Conservation (phyloP, 2,329 filamentous ascomycete species). For the Hymenoscyphus linearis region DNA sequence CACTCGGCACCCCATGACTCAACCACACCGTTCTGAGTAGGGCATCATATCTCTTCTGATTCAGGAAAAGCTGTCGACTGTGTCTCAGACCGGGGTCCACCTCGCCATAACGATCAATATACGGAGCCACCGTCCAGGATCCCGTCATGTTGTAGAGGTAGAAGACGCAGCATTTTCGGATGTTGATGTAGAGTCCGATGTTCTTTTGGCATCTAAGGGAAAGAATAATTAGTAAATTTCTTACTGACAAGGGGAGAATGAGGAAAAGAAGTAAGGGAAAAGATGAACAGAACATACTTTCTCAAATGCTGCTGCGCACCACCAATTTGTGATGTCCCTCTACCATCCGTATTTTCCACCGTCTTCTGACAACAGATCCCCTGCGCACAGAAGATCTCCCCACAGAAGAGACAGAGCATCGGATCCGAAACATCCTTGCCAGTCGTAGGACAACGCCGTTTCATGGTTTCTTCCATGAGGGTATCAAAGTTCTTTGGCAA, state of each 20-base stretch:
- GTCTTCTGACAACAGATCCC: conserved; percentile 81
- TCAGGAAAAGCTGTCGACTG: conserved; percentile 83
- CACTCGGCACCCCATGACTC: conserved; percentile 77
- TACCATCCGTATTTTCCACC: conserved; percentile 32
- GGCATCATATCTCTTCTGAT: conserved; percentile 89
- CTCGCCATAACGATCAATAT: conserved; percentile 94
- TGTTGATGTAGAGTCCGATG: conserved; percentile 92
- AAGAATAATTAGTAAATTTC: conserved; percentile 24
- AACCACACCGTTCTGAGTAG: conserved; percentile 83
- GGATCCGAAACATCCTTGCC: conserved; percentile 90
- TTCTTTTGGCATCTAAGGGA: conserved; percentile 71
- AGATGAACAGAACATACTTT: conserved; percentile 54
- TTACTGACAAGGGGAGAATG: conserved; percentile 8
- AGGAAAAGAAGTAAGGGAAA: neutral
- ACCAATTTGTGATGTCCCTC: conserved; percentile 51
- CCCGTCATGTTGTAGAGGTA: conserved; percentile 80
- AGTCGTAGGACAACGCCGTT: conserved; percentile 76
- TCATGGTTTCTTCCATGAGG: conserved; percentile 86
- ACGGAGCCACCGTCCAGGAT: conserved; percentile 81
- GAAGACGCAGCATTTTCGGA: conserved; percentile 89
- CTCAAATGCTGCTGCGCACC: conserved; percentile 88
- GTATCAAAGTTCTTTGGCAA: conserved; percentile 88
- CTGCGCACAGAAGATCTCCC: conserved; percentile 94
- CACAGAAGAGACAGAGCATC: conserved; percentile 88
- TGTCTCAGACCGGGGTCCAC: conserved; percentile 86